These are phyloP conservation scores for Fistulifera solaris DNA, from an alignment of 108 stramenopile genomes.

Conservation along the genomic window DNA sequence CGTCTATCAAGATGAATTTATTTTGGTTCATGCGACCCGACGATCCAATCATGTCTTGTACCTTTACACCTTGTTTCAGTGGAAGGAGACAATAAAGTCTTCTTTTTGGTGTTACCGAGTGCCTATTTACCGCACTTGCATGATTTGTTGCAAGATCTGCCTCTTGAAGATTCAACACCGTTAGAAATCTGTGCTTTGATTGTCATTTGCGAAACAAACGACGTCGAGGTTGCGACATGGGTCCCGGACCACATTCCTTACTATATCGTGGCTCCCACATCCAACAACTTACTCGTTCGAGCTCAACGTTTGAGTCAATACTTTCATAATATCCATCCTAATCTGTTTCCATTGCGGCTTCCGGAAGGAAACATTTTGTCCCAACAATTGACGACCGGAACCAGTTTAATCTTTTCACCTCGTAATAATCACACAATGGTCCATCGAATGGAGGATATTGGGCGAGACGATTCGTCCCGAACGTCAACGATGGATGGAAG, in stretches of 20 bases:
- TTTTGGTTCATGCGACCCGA: slow-evolving; percentile 28
- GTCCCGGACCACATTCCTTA: no score
- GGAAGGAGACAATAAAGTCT: neutral
- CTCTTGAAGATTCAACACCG: neutral
- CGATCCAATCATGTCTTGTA: neutral
- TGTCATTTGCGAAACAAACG: neutral
- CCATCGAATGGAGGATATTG: neutral
- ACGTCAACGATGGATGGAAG: no score
- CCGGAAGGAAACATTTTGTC: neutral
- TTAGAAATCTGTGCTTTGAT: neutral
- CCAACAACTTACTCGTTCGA: no score
- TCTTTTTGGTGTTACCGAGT: neutral
- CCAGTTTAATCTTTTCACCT: neutral
- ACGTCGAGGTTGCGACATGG: no score
- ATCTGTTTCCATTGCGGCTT: neutral
- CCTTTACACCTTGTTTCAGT: neutral
- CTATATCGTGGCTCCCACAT: no score
- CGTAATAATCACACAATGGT: neutral
- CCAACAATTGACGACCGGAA: neutral
- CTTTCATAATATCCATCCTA: no score
- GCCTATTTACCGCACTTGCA: neutral
- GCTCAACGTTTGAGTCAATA: no score
- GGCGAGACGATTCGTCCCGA: neutral
- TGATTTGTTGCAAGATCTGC: neutral
- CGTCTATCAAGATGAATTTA: slow-evolving; percentile 50